Conservation (phyloP, 2,329 filamentous ascomycete genomes). For the Penicillium frequentans region DNA sequence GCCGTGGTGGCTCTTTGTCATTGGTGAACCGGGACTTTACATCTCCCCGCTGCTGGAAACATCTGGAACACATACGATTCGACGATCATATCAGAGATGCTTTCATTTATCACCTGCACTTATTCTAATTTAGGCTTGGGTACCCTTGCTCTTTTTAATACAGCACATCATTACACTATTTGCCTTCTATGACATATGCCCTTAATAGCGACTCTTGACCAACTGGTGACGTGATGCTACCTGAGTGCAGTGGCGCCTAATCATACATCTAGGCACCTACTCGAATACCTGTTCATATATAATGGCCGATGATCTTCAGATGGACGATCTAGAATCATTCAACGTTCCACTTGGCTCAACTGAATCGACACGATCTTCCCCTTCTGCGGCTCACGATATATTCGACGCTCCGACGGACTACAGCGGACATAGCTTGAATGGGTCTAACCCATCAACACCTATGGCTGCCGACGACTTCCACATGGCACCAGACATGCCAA, state of each 20-base stretch:
- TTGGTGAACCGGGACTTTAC: conserved; percentile 9
- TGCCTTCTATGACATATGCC: background rate
- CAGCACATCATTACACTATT: background rate
- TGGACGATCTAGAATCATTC: background rate
- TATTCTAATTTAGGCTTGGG: background rate
- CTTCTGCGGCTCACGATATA: background rate
- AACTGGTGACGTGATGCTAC: conserved; percentile 8
- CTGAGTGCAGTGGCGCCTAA: background rate
- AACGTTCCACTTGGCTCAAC: background rate
- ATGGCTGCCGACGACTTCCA: conserved; percentile 16
- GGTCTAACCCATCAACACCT: conserved; percentile 12
- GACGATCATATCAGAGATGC: background rate
- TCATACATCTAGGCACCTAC: background rate
- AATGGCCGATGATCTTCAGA: background rate
- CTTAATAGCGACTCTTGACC: background rate
- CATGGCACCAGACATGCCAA: conserved; percentile 3
- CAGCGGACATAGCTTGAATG: conserved; percentile 14
- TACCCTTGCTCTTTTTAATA: background rate
- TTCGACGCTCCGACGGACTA: conserved; percentile 1
- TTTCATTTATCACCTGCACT: background rate
- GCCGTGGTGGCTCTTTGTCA: background rate
- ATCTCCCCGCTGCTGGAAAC: conserved; percentile 21
- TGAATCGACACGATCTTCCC: background rate
- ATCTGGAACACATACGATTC: conserved; percentile 21
- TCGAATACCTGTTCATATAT: background rate